Evolutionary conservation across 352 stramenopile species (phyloP), one percentile per base, ranked within the genome.

Genomic region (Phytophthora boehmeriae): DNA sequence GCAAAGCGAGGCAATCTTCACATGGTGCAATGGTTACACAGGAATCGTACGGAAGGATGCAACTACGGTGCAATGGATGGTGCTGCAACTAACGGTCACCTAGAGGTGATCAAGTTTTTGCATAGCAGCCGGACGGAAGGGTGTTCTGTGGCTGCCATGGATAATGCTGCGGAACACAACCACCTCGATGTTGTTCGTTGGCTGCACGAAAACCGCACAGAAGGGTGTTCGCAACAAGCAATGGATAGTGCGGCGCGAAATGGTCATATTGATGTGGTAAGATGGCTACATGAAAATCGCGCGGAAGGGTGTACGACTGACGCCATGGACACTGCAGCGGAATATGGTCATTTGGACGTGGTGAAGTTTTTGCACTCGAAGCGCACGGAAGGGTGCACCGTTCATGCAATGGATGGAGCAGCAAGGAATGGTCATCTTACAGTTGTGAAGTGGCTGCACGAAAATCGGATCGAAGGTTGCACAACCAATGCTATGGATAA

Each of bases 381-480:
- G 54, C 63, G 68, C 36, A 39, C 19, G 28, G 58, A 73, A 66
- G 62, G 57, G 5, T 66, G 63, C 22, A 70, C 63, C 0, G n/a
- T 41, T 25, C 44, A 53, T 28, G 78, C 80, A 2, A 83, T 90
- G 66, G 70, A 83, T 20, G 41, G 73, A 8, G 78, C 80, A 4
- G 80, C 80, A 16, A 79, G 64, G 20, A 84, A 77, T 16, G 78
- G 78, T 1, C 73, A 88, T 47, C 63, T 90, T 5, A n/a, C 65
- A 4, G 63, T 79, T n/a, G 66, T 88, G 28, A 46, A 73, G 27
- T 88, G 76, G 76, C 61, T 90, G 2, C 74, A 88, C 23, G 45
- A 41, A 22, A 64, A 73, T 8, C 59, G 64, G 11, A 16, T 20
- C 4, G 64, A 73, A 56, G 64, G 64, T 11, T 73, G 64, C 48